Evolutionary conservation across 176 grass and related monocot genomes (phyloP).

Genomic region (Panicum miliaceum): DNA sequence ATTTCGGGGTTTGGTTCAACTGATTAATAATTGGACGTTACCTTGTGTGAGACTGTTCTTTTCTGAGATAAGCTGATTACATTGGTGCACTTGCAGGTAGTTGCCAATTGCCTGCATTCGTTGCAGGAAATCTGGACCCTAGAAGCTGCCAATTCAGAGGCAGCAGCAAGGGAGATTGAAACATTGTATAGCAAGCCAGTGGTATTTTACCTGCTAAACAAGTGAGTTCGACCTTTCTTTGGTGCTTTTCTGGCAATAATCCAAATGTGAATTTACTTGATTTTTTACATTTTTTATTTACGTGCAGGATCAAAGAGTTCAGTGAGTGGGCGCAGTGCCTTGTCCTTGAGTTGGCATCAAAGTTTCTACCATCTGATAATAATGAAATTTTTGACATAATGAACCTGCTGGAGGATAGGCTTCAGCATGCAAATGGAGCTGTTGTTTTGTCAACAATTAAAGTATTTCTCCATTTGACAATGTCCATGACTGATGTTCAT

Average conservation of each 20-base stretch:
- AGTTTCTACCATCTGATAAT: constrained; percentile 93
- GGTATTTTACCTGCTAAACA: constrained; percentile 92
- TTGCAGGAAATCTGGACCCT: constrained; percentile 96
- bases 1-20: constrained; percentile 7
- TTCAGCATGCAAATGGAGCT: constrained; percentile 99
- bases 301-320: constrained; percentile 90
- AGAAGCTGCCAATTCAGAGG: constrained; percentile 83
- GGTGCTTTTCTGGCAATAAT: constrained; percentile 17
- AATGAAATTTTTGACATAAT: constrained; percentile 97
- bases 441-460: constrained; percentile 99
- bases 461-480: constrained; percentile 97
- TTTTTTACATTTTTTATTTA: not conserved
- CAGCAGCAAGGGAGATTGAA: constrained; percentile 88
- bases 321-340: constrained; percentile 97
- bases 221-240: constrained; percentile 45
- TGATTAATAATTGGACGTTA: not conserved
- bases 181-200: constrained; percentile 78
- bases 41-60: not conserved
- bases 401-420: constrained; percentile 98
- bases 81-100: constrained; percentile 59
- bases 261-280: not conserved
- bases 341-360: constrained; percentile 84
- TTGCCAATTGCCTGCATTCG: constrained; percentile 89
- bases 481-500: constrained; percentile 99
- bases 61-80: constrained; percentile 29